phyloP scores from a whole-genome alignment of 768 basidiomycete genomes.

The Leucosporidium creatinivorum region DNA sequence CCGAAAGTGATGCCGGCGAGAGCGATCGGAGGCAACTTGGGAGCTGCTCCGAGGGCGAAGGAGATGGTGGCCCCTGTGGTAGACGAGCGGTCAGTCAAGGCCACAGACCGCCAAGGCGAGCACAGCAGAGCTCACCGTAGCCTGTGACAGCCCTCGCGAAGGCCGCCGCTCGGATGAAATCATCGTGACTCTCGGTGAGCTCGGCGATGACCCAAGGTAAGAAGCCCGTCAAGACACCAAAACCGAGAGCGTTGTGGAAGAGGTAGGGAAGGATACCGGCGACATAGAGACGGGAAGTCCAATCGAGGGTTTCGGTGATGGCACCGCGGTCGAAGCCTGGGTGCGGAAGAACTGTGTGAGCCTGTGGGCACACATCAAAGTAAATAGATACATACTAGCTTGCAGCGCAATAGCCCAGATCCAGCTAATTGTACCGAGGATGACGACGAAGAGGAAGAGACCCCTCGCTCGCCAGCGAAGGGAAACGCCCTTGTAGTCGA shows the following conservation, averaged over 20 bases:
- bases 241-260: background rate
- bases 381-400: background rate
- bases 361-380: background rate
- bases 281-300: background rate
- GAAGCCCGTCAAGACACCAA: background rate
- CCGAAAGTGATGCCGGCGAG: background rate
- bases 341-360: background rate
- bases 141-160: background rate
- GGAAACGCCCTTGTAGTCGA: background rate
- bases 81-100: background rate
- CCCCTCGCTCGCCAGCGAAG: background rate
- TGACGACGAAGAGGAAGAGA: background rate
- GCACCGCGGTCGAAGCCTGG: background rate
- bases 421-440: background rate
- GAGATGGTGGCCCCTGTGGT: background rate
- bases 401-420: background rate
- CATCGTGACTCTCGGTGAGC: background rate
- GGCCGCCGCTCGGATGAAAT: background rate
- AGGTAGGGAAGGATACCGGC: background rate
- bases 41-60: background rate
- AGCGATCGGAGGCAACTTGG: background rate
- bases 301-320: background rate
- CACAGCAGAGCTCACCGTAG: background rate
- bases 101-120: background rate
- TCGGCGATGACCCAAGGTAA: background rate